Conservation (phyloP, 1,284 basidiomycete genomes). For the Puccinia triticina region DNA sequence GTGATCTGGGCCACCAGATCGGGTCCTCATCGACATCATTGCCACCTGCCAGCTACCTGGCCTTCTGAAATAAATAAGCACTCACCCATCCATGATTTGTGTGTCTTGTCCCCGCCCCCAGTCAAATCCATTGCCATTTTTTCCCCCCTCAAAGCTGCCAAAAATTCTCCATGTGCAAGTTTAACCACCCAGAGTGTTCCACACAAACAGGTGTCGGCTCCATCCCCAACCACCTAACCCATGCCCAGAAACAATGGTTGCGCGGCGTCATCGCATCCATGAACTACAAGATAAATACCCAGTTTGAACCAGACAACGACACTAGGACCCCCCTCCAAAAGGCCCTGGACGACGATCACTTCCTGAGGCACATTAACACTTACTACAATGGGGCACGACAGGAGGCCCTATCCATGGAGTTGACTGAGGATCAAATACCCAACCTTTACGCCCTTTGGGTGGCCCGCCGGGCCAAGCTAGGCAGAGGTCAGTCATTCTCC, state of each 20-base stretch:
- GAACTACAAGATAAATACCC: not conserved
- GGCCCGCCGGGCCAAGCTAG: not conserved
- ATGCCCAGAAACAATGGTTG: not conserved
- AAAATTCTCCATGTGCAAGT: not conserved
- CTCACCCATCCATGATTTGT: not conserved
- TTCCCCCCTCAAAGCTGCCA: not conserved
- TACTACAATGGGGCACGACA: no score
- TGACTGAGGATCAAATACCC: not conserved
- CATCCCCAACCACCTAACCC: not conserved
- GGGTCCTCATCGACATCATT: not conserved
- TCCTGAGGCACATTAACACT: no score
- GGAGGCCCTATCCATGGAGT: no score
- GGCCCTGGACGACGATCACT: no score
- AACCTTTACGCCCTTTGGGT: not conserved
- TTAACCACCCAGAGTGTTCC: no score
- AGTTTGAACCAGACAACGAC: not conserved
- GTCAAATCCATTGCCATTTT: not conserved
- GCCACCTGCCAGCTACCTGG: not conserved
- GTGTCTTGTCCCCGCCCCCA: not conserved
- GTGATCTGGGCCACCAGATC: no score
- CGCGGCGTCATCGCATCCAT: not conserved
- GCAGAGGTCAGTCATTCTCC: constrained; percentile 3
- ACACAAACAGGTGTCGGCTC: not conserved
- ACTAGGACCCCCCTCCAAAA: no score
- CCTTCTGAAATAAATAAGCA: not conserved